A percentile compares a stretch with the other conserved stretches of the same genome.
phyloP scores from a whole-genome alignment of 768 basidiomycete species.

The Thelephora aurantiotincta region DNA sequence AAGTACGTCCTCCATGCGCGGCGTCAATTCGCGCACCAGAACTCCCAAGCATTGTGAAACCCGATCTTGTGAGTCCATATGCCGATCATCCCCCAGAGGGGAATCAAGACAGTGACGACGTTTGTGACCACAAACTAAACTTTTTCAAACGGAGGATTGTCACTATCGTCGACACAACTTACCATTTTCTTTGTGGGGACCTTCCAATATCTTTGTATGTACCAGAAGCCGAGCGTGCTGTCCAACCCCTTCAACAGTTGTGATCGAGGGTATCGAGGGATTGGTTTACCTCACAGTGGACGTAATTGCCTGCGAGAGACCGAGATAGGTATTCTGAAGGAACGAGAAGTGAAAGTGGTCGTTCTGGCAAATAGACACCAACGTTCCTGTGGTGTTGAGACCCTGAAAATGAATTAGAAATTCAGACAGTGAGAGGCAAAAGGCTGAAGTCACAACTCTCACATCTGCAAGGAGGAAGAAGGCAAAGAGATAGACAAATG shows the following conservation, averaged over 20 bases:
- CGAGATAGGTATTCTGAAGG: constrained; percentile 67
- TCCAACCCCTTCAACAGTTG: not conserved
- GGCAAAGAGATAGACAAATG: constrained; percentile 64
- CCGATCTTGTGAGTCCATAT: constrained; percentile 69
- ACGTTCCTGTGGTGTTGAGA: constrained; percentile 64
- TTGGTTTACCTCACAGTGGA: constrained; percentile 35
- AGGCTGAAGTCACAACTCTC: constrained; percentile 13
- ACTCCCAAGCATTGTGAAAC: constrained; percentile 82
- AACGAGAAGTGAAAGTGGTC: constrained; percentile 74
- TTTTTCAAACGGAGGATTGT: not conserved
- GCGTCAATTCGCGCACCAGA: constrained; percentile 60
- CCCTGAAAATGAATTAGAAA: constrained; percentile 29
- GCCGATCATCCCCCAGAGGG: constrained; percentile 79
- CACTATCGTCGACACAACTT: constrained; percentile 3
- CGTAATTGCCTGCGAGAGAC: constrained; percentile 60
- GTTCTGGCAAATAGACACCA: constrained; percentile 68
- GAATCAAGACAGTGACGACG: constrained; percentile 61
- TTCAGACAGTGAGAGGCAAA: not conserved
- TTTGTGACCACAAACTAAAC: constrained; percentile 62
- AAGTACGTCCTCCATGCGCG: no score
- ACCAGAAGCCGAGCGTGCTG: constrained; percentile 70
- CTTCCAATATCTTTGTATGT: constrained; percentile 68
- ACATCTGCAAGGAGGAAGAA: constrained; percentile 76
- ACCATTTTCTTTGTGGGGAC: constrained; percentile 76
- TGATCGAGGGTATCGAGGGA: no score